phyloP scores from a whole-genome alignment of 2,329 filamentous ascomycete genomes.

The Ceratocystis huliohia region DNA sequence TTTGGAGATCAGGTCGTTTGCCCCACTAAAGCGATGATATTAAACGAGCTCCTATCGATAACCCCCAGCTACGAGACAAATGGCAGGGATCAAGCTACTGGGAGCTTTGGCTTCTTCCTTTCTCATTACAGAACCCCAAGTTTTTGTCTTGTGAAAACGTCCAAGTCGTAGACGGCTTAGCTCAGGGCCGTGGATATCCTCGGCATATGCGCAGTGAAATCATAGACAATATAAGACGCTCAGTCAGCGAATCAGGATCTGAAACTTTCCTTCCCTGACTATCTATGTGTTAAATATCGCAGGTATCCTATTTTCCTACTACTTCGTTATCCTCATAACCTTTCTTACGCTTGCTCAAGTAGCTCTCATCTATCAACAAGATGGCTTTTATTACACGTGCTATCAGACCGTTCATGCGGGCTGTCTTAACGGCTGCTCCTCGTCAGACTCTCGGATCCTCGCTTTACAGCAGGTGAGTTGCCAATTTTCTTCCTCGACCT shows the following conservation, averaged over 20 bases:
- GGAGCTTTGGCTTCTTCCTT: neutral
- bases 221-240: neutral
- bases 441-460: neutral
- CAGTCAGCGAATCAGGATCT: neutral
- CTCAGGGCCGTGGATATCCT: constrained; percentile 24
- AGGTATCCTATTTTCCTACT: neutral
- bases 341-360: neutral
- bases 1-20: neutral
- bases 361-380: neutral
- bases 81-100: constrained; percentile 1
- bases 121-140: constrained; percentile 4
- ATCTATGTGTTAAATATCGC: constrained; percentile 4
- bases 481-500: neutral
- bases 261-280: neutral
- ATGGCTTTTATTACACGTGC: constrained; percentile 21
- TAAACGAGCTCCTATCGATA: neutral
- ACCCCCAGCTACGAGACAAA: neutral
- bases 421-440: neutral
- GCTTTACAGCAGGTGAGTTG: constrained; percentile 2
- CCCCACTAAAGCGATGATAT: neutral
- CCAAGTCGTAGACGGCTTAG: neutral
- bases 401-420: constrained; percentile 14
- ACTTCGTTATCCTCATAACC: neutral
- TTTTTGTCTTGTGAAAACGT: constrained; percentile 10
- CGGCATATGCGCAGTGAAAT: constrained; percentile 20